Percentiles rank a stretch among this genome's conserved stretches.
Evolutionary conservation across 2,329 filamentous ascomycete genomes (phyloP).

Genomic region (Aspergillus puulaauensis): DNA sequence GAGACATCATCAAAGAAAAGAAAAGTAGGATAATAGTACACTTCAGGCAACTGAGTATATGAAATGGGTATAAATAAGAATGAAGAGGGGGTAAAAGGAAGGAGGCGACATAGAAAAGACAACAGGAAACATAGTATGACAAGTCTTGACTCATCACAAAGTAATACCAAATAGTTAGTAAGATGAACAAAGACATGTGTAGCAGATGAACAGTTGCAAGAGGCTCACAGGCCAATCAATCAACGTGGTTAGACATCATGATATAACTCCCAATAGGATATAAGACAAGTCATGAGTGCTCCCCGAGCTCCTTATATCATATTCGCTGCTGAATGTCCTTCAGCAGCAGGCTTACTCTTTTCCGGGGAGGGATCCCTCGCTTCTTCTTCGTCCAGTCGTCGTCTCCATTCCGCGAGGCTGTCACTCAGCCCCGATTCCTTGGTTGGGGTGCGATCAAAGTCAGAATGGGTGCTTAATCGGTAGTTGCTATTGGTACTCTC

Average conservation of each 20-base stretch:
- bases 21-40: conserved; percentile 22
- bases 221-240: conserved; percentile 5
- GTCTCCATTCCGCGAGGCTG: conserved; percentile 76
- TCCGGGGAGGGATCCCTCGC: conserved; percentile 29
- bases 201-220: not conserved
- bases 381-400: conserved; percentile 66
- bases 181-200: conserved; percentile 6
- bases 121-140: conserved; percentile 6
- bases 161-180: conserved; percentile 3
- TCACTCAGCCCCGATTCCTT: conserved; percentile 59
- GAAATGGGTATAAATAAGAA: conserved; percentile 22
- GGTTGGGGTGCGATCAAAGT: conserved; percentile 67
- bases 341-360: conserved; percentile 24
- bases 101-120: conserved; percentile 10
- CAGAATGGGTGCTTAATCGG: conserved; percentile 82
- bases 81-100: conserved; percentile 6
- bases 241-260: conserved; percentile 15
- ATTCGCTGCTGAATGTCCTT: conserved; percentile 26
- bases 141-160: not conserved
- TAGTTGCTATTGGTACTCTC: conserved; percentile 95
- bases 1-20: conserved; percentile 19
- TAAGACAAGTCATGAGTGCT: conserved; percentile 16
- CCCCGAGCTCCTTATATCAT: conserved; percentile 32
- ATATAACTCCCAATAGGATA: conserved; percentile 25
- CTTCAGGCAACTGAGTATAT: conserved; percentile 14